Conservation (phyloP, 176 grass and related monocot species). For the Cenchrus fungigraminus region DNA sequence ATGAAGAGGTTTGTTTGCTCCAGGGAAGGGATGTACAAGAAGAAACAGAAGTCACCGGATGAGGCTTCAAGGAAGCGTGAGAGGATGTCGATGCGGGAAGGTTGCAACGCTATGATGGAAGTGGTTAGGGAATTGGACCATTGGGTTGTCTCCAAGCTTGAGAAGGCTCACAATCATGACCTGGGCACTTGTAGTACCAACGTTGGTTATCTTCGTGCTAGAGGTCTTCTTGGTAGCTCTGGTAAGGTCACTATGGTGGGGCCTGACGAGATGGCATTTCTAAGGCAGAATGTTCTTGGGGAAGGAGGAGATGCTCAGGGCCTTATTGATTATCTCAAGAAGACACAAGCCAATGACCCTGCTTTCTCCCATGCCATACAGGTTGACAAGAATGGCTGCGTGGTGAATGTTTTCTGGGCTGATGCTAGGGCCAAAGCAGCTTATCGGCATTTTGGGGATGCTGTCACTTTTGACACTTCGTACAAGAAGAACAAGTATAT, state of each 20-base stretch:
- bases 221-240: constrained; percentile 53
- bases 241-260: constrained; percentile 47
- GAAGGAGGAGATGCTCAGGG: constrained; percentile 68
- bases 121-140: constrained; percentile 66
- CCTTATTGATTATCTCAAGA: constrained; percentile 81
- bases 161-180: constrained; percentile 82
- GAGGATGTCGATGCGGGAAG: constrained; percentile 82
- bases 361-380: constrained; percentile 84
- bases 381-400: constrained; percentile 72
- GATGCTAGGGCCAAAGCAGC: constrained; percentile 70
- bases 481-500: constrained; percentile 93
- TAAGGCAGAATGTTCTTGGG: constrained; percentile 69
- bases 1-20: constrained; percentile 99
- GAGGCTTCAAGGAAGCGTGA: constrained; percentile 76
- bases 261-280: constrained; percentile 53
- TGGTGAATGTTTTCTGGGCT: constrained; percentile 87
- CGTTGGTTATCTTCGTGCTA: constrained; percentile 74
- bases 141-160: constrained; percentile 96
- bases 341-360: constrained; percentile 69
- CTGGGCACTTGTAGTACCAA: constrained; percentile 63
- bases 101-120: constrained; percentile 99
- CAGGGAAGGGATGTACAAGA: constrained; percentile 73
- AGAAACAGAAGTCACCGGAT: constrained; percentile 45
- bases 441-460: constrained; percentile 83
- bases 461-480: constrained; percentile 79